A percentile compares a stretch with the other conserved stretches of the same genome.
phyloP scores from a whole-genome alignment of 1,284 basidiomycete genomes.

The Fomitopsis palustris region DNA sequence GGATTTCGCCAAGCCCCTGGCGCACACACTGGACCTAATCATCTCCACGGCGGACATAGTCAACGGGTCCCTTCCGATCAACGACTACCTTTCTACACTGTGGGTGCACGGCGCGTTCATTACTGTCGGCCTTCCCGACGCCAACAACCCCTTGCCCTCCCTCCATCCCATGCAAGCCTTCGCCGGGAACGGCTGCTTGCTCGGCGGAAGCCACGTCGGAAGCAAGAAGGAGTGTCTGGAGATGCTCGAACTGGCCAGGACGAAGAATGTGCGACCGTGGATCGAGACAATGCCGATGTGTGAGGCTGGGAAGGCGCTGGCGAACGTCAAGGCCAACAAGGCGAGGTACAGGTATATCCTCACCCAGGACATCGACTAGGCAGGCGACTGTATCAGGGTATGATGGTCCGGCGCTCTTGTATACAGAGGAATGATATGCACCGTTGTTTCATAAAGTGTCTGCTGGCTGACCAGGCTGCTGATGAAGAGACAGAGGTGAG shows the following conservation, averaged over 20 bases:
- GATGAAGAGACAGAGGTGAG: background rate
- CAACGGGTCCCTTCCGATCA: slow-evolving; percentile 21
- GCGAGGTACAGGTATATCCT: slow-evolving; percentile 52
- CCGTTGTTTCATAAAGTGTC: no score
- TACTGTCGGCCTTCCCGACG: slow-evolving; percentile 50
- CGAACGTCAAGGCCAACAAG: slow-evolving; percentile 48
- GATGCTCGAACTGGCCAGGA: slow-evolving; percentile 57
- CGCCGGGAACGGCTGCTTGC: slow-evolving; percentile 34
- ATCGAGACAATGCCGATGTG: slow-evolving; percentile 57
- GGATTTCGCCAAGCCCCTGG: slow-evolving; percentile 42
- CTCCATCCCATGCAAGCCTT: slow-evolving; percentile 32
- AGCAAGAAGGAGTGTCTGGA: slow-evolving; percentile 57
- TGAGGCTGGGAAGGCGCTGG: slow-evolving; percentile 50
- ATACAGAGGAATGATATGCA: no score
- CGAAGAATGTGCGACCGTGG: slow-evolving; percentile 51
- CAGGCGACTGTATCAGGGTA: background rate
- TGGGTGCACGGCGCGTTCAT: slow-evolving; percentile 52
- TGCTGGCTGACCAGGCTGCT: background rate
- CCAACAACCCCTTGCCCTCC: slow-evolving; percentile 35
- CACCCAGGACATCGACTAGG: slow-evolving; percentile 31
- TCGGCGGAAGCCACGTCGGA: slow-evolving; percentile 52
- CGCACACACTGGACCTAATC: slow-evolving; percentile 56
- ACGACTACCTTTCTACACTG: slow-evolving; percentile 42
- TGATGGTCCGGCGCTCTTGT: background rate
- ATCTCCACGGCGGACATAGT: slow-evolving; percentile 43